Base-by-base conservation (phyloP, 495 filamentous ascomycete species). In the Penicillium simplicissimum region DNA sequence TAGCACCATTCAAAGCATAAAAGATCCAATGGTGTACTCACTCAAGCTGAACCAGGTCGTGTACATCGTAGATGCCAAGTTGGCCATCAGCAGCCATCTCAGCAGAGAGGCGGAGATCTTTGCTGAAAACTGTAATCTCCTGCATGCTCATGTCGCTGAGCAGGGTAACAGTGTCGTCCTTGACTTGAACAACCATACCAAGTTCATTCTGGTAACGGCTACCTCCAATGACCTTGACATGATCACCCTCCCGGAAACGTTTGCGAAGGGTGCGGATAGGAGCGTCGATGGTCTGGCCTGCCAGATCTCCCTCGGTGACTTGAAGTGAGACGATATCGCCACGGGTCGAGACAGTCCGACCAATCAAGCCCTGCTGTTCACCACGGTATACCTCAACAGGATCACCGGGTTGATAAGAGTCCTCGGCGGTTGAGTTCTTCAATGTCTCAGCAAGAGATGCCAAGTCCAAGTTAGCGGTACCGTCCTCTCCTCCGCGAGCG, bases 61-160 rank as follows among this genome's bases (percentile, higher is more conserved):
- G 89, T 35, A 99, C 86, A 60, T 94, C 90, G 73, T 88, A 97
- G 70, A 92, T 89, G 15, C 91, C 91, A 25, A 91, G 83, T 49
- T 88, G 86, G 10, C 87, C 87, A 61, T 90, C 85, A 45, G 88
- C 90, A 57, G 90, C 92, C 64, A 93, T 90, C 65, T 99, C 95
- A 48, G 88, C 90, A 42, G 96, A 95, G 72, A 96, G 89, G 59
- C 95, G 85, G 38, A 99, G 80, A 74, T 99, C 96, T 68, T 96
- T 97, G 76, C 93, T 97, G 78, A 99, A 99, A 3, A 99, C 94
- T 0, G 93, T 97, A 60, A 99, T 91, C 73, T 98, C 96, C 55
- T 88, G 86, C 76, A 93, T 92, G 55, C 83, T 93, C 67, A 93
- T 88, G 75, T 99, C 96, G 55, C 88, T 96, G 33, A 98, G 76